Evolutionary conservation across 78 protist species (phyloP).

Genomic region (Monocercomonoides exilis): DNA sequence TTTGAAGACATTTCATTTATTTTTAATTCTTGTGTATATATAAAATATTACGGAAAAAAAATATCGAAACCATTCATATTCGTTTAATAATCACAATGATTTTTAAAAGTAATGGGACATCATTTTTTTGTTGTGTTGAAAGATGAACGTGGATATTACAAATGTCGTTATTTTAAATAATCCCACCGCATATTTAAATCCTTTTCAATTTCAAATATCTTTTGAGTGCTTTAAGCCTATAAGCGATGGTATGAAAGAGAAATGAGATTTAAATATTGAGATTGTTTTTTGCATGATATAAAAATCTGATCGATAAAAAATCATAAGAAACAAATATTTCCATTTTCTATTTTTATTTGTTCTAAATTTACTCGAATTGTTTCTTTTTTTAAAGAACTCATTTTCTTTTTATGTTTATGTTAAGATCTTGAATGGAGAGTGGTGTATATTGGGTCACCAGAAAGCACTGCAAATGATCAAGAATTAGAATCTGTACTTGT

Average conservation of each 20-base stretch:
- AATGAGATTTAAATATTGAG: no score
- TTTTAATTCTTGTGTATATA: no score
- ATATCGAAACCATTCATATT: no score
- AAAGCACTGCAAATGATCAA: conserved; percentile 41
- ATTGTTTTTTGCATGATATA: no score
- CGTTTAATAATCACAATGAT: no score
- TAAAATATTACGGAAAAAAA: no score
- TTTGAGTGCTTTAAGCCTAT: conserved; percentile 17
- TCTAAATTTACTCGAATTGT: neutral
- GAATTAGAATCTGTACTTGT: conserved; percentile 53
- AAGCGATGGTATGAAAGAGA: neutral
- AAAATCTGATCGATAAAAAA: no score
- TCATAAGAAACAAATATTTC: no score
- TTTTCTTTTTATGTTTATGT: no score
- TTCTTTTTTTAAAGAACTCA: neutral
- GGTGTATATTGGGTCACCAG: conserved; percentile 58
- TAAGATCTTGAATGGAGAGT: conserved; percentile 58
- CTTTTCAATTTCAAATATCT: neutral
- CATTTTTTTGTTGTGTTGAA: neutral
- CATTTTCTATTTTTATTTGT: neutral
- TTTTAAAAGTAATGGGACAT: neutral
- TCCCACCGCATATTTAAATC: neutral
- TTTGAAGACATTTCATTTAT: no score
- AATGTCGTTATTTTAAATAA: conserved; percentile 6
- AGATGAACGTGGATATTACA: conserved; percentile 4